These are phyloP conservation scores for Deuterostichococcus epilithicus DNA, from an alignment of 139 green algal species.

Conservation along the genomic window DNA sequence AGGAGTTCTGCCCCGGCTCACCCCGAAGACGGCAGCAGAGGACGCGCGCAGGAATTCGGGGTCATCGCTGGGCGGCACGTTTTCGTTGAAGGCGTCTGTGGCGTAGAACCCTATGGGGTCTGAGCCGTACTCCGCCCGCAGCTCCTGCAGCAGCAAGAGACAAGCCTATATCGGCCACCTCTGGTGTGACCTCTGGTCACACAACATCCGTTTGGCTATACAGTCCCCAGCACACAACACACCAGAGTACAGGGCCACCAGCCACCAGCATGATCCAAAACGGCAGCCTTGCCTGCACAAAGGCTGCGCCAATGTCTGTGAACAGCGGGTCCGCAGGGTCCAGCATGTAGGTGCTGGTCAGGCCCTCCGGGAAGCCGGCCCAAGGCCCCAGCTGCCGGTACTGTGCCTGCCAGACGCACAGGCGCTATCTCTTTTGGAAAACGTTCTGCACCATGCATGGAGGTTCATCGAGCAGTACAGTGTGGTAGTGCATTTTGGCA, in stretches of 20 bases:
- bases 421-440: too few relatives aligned
- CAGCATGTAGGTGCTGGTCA: slow-evolving; percentile 32
- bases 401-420: neutral
- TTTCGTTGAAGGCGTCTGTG: slow-evolving; percentile 48
- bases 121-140: slow-evolving; percentile 17
- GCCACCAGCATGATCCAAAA: neutral
- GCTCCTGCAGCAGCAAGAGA: too few relatives aligned
- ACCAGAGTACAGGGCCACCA: neutral
- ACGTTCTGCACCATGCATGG: too few relatives aligned
- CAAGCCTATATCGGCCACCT: neutral
- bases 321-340: slow-evolving; percentile 39
- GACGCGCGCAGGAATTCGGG: slow-evolving; percentile 25
- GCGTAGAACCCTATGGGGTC: slow-evolving; percentile 20
- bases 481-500: too few relatives aligned
- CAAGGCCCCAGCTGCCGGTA: slow-evolving; percentile 9
- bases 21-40: slow-evolving; percentile 24
- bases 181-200: neutral
- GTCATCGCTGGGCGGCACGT: slow-evolving; percentile 25
- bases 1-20: neutral
- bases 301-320: slow-evolving; percentile 23
- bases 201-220: neutral
- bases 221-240: neutral
- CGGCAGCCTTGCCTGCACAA: slow-evolving; percentile 2
- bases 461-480: too few relatives aligned
- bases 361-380: slow-evolving; percentile 28